Evolutionary conservation across 2,329 filamentous ascomycete genomes (phyloP).

Genomic region (Penicillium sp.): DNA sequence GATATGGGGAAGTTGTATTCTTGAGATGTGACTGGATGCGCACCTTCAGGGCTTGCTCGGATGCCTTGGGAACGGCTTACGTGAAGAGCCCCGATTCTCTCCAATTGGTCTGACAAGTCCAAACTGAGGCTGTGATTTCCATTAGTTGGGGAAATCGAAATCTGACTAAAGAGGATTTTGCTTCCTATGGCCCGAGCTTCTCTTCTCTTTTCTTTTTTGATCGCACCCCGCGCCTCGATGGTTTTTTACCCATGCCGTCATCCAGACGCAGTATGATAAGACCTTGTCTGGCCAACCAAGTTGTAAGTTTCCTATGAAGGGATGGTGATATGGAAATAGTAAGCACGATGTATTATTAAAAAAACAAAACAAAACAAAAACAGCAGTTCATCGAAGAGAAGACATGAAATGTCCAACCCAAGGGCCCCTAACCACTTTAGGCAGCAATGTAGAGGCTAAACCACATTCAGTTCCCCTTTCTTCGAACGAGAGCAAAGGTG

Average conservation of each 20-base stretch:
- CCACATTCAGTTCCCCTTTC: background rate
- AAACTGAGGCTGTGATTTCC: constrained; percentile 1
- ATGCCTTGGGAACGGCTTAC: background rate
- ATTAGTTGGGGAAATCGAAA: constrained; percentile 1
- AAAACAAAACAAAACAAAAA: background rate
- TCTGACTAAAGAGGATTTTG: background rate
- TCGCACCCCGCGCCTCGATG: constrained; percentile 7
- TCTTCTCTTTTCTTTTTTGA: background rate
- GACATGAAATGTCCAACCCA: background rate
- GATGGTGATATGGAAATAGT: background rate
- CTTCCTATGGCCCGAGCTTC: background rate
- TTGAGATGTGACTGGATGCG: background rate
- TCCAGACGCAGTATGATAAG: background rate
- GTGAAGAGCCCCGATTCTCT: background rate
- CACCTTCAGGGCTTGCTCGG: background rate
- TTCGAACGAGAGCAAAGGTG: no score
- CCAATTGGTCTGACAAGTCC: background rate
- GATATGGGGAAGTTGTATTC: background rate
- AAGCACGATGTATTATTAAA: background rate
- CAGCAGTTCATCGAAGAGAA: no score
- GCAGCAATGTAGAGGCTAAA: background rate
- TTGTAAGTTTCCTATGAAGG: background rate
- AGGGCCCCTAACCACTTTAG: background rate
- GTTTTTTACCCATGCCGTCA: background rate
- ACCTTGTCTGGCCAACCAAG: background rate